Conservation (phyloP, 345 rosid genomes). For the Brassica juncea region DNA sequence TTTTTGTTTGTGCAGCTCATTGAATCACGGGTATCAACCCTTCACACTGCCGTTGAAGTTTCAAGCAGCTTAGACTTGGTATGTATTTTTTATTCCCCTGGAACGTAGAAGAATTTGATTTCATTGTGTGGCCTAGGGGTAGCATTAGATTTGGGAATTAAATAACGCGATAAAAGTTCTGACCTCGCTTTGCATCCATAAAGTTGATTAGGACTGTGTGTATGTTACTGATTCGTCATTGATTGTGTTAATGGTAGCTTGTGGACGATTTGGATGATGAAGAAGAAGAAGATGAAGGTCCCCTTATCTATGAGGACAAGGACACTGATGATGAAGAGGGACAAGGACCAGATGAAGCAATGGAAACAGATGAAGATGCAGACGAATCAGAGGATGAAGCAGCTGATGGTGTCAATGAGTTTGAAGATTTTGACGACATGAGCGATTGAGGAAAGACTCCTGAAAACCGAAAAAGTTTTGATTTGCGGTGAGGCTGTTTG, state of each 20-base stretch:
- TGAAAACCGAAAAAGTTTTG: slow-evolving; percentile 16
- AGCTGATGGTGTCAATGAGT: slow-evolving; percentile 48
- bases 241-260: slow-evolving; percentile 44
- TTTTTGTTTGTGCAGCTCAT: slow-evolving; percentile 57
- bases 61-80: slow-evolving; percentile 68
- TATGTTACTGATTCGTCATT: slow-evolving; percentile 6
- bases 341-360: slow-evolving; percentile 43
- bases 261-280: slow-evolving; percentile 48
- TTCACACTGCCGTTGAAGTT: slow-evolving; percentile 66
- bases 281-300: slow-evolving; percentile 51
- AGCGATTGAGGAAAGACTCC: slow-evolving; percentile 46
- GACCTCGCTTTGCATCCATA: background rate
- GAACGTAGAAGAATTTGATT: background rate
- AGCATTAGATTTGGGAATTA: background rate
- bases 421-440: slow-evolving; percentile 55
- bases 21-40: slow-evolving; percentile 73
- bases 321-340: slow-evolving; percentile 74
- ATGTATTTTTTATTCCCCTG: slow-evolving; percentile 1
- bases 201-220: background rate
- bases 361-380: slow-evolving; percentile 36
- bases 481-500: slow-evolving; percentile 23
- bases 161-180: background rate
- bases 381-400: slow-evolving; percentile 43
- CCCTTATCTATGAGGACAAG: slow-evolving; percentile 66
- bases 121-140: background rate